Base-by-base conservation (phyloP, 2,329 filamentous ascomycete genomes). In the Sporothrix mexicana region DNA sequence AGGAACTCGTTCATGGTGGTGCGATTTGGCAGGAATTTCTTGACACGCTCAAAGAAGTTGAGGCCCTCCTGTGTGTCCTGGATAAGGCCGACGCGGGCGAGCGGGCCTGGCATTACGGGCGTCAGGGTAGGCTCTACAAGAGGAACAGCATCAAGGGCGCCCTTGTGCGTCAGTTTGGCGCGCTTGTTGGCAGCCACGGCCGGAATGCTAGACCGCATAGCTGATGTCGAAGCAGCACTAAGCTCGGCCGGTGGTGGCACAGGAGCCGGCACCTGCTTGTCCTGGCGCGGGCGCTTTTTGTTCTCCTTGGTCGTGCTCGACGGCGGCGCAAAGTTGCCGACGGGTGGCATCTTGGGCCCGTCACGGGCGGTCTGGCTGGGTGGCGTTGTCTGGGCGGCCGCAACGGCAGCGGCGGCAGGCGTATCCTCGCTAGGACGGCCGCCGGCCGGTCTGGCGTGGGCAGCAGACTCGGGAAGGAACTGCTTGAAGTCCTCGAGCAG, bases 401-500 rank as follows among this genome's bases (percentile, higher is more conserved):
- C 82, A 25, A 85, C 79, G 9, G 83, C 77, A 17, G 82, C 80
- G 47, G 82, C 80, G 49, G 88, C 83, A 10, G 87, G 88, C 73
- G 87, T 88, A 73, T 94, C 91, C 76, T 94, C 93, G 55, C 88
- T 87, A 61, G 88, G 85, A 72, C 91, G 90, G 82, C 85, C 73
- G 82, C 86, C 75, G 83, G 88, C 80, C 88, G 92, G 77, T 86
- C 82, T 85, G 5, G 85, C 81, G 74, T 88, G 88, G 0, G 87
- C 86, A 73, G 88, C 87, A 59, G 95, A 97, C 80, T 99, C 96
- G 0, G 96, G 96, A 8, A 99, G 86, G 77, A 99, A 99, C 79
- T 99, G 96, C 81, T 99, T 99, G 80, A 99, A 99, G 79, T 99
- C 96, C 81, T 99, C 96, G 1, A 99, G 85, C 13, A 99, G 88